Evolutionary conservation across 2,329 filamentous ascomycete species (phyloP), one percentile per base, ranked within the genome.

Genomic region (Xylaria polymorpha): DNA sequence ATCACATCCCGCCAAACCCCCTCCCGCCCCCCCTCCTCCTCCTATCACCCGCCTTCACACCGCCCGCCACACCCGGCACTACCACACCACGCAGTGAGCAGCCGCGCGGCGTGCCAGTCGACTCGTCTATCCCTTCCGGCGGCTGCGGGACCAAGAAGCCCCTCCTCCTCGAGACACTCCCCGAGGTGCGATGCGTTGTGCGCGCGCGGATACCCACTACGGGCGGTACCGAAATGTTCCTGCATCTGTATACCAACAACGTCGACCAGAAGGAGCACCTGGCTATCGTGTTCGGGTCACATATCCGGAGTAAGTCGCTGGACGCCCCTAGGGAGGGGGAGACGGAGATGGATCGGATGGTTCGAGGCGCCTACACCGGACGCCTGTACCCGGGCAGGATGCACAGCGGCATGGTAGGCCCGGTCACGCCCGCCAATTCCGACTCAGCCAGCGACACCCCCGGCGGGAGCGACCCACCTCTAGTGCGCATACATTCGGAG

Each of bases 401-500:
- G 18, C 92, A 88, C 67, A 95, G 92, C 77, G 88, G 91, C 66
- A 83, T 91, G 83, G 81, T 76, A 72, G 83, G 73, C 76, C 81
- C 78, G 73, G 79, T 74, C 10, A 72, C 73, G 1, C 71, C 74
- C 18, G 66, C 61, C 55, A 61, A 61, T 20, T 39, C 55, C 5
- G 56, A 61, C 7, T 14, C 43, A 1, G 50, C 67, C 71, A 60
- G 64, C 46, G 72, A 72, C 4, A 37, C 63, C 6, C 18, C 66
- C 2, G 61, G 50, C 29, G 64, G 71, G 4, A 61, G 41, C 18
- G 77, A 77, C 3, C 81, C 91, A 0, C 93, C 96, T 0, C 84
- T 99, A 46, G 95, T 99, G 56, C 88, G 96, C 66, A 99, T 99
- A 78, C 96, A 99, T 80, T 97, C 93, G 3, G 96, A 99, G 81